Conservation (phyloP, 805 yeast genomes). For the Saturnispora bothae region DNA sequence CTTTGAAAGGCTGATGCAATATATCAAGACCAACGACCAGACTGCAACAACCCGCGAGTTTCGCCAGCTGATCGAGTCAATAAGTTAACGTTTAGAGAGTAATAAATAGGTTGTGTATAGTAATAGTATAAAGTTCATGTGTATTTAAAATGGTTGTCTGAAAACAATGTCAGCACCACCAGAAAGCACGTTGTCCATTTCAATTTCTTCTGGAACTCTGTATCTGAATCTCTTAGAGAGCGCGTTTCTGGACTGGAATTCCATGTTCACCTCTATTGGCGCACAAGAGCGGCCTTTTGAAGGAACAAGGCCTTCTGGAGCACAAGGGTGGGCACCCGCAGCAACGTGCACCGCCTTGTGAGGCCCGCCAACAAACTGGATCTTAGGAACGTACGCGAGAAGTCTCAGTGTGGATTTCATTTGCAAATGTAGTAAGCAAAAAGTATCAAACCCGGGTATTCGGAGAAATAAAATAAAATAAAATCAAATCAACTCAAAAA, state of each 20-base stretch:
- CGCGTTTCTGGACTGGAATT: slow-evolving; percentile 44
- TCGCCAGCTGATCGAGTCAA: too few relatives aligned
- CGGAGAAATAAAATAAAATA: background rate
- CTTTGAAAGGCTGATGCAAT: slow-evolving; percentile 23
- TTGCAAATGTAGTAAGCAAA: background rate
- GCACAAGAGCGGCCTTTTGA: slow-evolving; percentile 5
- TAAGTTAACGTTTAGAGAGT: too few relatives aligned
- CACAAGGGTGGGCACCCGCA: slow-evolving; percentile 28
- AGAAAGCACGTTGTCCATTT: slow-evolving; percentile 63
- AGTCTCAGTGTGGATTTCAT: slow-evolving; percentile 25
- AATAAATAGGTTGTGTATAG: background rate
- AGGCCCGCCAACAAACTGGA: slow-evolving; percentile 81
- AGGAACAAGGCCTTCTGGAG: slow-evolving; percentile 28
- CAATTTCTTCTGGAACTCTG: slow-evolving; percentile 48
- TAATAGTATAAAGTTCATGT: too few relatives aligned
- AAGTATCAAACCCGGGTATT: too few relatives aligned
- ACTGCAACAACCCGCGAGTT: too few relatives aligned
- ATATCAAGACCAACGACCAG: too few relatives aligned
- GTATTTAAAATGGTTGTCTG: slow-evolving; percentile 18
- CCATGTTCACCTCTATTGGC: slow-evolving; percentile 9
- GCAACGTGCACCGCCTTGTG: slow-evolving; percentile 27
- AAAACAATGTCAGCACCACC: slow-evolving; percentile 72
- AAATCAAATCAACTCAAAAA: background rate
- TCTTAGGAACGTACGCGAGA: slow-evolving; percentile 53
- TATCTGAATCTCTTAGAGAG: slow-evolving; percentile 72